Base-by-base conservation (phyloP, 495 filamentous ascomycete species). In the Aspergillus avenaceus region DNA sequence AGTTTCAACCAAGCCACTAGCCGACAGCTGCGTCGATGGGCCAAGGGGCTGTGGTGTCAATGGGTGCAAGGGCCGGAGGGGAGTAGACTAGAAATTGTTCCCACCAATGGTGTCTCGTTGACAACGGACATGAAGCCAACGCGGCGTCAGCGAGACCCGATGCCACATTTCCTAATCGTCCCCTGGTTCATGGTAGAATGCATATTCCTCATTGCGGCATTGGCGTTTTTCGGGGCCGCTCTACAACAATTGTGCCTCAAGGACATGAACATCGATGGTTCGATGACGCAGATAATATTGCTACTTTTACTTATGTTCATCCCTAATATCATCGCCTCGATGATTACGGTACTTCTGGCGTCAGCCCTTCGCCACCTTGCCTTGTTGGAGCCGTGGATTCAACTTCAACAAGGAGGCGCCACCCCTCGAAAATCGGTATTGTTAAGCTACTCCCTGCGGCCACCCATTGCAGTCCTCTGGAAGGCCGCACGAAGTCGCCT, bases 161-260 rank as follows among this genome's bases (percentile, higher is more conserved):
- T 56, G 27, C 63, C 63, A 16, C 63, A 66, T 47, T 66, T 66
- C 19, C n/a, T 66, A n/a, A 51, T 45, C 6, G 32, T 50, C 1
- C 53, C 52, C 8, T 59, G 49, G 47, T 63, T 66, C 42, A 14
- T 51, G 0, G 25, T 53, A 3, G 63, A 66, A 46, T 58, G 53
- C 28, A 7, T 59, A 0, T 13, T 61, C 4, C 49, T 66, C 8
- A 29, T 47, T 0, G 51, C 42, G 2, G 42, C 47, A 2, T n/a
- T 63, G 0, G 34, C 34, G 8, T 27, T 52, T 7, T 61, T 60
- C 28, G 53, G 58, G 6, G 28, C 58, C 0, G 40, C 55, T 4
- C 37, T 54, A 22, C 37, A 49, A 21, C 54, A 27, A 13, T 29
- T 59, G 18, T 43, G 45, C 2, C 8, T 60, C 24, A 43, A 56